A percentile compares a stretch with the other conserved stretches of the same genome.
Evolutionary conservation across 257 asterid species (phyloP).

Genomic region (Asclepias syriaca): DNA sequence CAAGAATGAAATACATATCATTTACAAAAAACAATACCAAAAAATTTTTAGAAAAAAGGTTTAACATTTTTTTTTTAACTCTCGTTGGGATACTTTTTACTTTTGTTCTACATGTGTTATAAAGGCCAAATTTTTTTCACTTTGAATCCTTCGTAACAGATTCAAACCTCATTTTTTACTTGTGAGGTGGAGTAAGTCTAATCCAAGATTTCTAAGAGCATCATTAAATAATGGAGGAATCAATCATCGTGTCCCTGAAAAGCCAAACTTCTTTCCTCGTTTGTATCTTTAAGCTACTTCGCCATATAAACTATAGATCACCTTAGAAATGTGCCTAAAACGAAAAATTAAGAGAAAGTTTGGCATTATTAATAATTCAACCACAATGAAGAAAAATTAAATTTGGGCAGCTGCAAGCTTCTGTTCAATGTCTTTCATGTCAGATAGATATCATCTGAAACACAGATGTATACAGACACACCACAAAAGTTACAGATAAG

Average conservation of each 20-base stretch:
- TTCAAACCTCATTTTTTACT: neutral
- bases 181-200: neutral
- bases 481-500: constrained; percentile 4
- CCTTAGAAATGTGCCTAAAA: neutral
- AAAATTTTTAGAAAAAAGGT: neutral
- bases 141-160: neutral
- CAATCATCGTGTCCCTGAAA: neutral
- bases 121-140: neutral
- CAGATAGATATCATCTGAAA: neutral
- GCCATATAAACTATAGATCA: neutral
- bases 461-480: neutral
- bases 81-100: neutral
- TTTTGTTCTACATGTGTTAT: neutral
- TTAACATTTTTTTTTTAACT: neutral
- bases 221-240: neutral
- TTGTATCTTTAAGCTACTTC: neutral
- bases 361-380: neutral
- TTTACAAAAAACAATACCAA: neutral
- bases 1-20: neutral
- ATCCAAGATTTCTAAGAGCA: neutral
- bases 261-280: neutral
- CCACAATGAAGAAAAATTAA: neutral
- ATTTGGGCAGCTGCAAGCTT: neutral
- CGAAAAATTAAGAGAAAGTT: neutral
- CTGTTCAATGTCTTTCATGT: neutral